Evolutionary conservation across 1,284 basidiomycete genomes (phyloP).

Genomic region (Stygiomarasmius scandens): DNA sequence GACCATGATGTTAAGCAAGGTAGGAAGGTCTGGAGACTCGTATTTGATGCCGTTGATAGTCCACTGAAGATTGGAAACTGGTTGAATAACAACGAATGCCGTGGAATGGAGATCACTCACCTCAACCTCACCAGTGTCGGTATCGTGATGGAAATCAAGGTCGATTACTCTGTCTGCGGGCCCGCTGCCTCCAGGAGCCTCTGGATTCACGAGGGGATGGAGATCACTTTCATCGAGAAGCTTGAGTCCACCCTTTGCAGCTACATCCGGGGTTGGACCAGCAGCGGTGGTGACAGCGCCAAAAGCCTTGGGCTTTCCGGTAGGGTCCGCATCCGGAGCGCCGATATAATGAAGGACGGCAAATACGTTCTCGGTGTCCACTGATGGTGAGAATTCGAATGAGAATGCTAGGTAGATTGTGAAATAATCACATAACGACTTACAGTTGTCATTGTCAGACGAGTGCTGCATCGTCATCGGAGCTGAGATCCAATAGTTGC

Average conservation of each 20-base stretch:
- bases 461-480: conserved; percentile 22
- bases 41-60: conserved; percentile 41
- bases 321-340: conserved; percentile 40
- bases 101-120: not conserved
- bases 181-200: conserved; percentile 14
- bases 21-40: conserved; percentile 35
- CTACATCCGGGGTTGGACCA: not conserved
- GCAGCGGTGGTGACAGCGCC: not conserved
- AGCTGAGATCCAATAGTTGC: conserved; percentile 17
- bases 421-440: not conserved
- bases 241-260: not conserved
- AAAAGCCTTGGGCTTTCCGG: not conserved
- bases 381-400: conserved; percentile 1
- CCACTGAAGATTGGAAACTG: conserved; percentile 33
- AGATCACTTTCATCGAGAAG: not conserved
- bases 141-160: conserved; percentile 14
- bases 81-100: too few relatives aligned
- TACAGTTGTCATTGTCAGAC: conserved; percentile 34
- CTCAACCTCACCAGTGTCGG: not conserved
- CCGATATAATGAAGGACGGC: conserved; percentile 53
- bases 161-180: conserved; percentile 21
- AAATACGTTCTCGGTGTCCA: conserved; percentile 17
- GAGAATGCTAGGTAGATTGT: too few relatives aligned
- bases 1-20: conserved; percentile 37
- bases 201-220: conserved; percentile 17